phyloP scores from a whole-genome alignment of 2,329 filamentous ascomycete genomes.

The Aureobasidium pullulans region DNA sequence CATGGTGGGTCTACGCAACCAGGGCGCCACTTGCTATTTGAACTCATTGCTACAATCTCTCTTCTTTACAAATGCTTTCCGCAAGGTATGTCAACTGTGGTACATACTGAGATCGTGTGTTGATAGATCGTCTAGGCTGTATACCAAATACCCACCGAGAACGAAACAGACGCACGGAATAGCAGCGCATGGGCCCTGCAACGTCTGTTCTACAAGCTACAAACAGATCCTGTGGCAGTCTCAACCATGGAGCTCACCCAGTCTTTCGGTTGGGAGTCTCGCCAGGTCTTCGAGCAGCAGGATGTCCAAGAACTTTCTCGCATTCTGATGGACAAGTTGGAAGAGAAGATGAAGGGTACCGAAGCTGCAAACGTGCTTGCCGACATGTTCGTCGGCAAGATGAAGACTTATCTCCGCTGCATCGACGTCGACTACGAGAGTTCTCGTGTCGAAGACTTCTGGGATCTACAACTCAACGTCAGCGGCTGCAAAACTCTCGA shows the following conservation, averaged over 20 bases:
- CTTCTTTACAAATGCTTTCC: slow-evolving; percentile 68
- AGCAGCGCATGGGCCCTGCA: slow-evolving; percentile 85
- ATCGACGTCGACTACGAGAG: slow-evolving; percentile 98
- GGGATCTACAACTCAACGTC: slow-evolving; percentile 97
- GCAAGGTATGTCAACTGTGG: slow-evolving; percentile 55
- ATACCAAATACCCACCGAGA: slow-evolving; percentile 90
- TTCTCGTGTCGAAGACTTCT: slow-evolving; percentile 92
- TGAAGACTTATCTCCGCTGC: slow-evolving; percentile 97
- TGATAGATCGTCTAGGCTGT: slow-evolving; percentile 56
- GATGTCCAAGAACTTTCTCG: slow-evolving; percentile 95
- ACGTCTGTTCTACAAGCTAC: slow-evolving; percentile 87
- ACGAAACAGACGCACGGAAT: slow-evolving; percentile 72
- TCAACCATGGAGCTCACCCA: slow-evolving; percentile 88
- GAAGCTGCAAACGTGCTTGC: slow-evolving; percentile 81
- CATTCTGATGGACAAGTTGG: slow-evolving; percentile 94
- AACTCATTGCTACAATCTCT: slow-evolving; percentile 43
- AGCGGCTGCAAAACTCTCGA: slow-evolving; percentile 87
- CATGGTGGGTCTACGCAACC: slow-evolving; percentile 93
- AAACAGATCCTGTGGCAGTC: slow-evolving; percentile 77
- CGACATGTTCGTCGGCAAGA: slow-evolving; percentile 91
- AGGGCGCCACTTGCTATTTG: slow-evolving; percentile 64
- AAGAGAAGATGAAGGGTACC: slow-evolving; percentile 97
- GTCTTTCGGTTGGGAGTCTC: slow-evolving; percentile 96
- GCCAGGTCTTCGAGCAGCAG: slow-evolving; percentile 97
- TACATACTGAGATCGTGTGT: background rate